Percentiles rank a stretch among this genome's conserved stretches.
Conservation (phyloP, 345 rosid genomes). For the Boechera divaricarpa region DNA sequence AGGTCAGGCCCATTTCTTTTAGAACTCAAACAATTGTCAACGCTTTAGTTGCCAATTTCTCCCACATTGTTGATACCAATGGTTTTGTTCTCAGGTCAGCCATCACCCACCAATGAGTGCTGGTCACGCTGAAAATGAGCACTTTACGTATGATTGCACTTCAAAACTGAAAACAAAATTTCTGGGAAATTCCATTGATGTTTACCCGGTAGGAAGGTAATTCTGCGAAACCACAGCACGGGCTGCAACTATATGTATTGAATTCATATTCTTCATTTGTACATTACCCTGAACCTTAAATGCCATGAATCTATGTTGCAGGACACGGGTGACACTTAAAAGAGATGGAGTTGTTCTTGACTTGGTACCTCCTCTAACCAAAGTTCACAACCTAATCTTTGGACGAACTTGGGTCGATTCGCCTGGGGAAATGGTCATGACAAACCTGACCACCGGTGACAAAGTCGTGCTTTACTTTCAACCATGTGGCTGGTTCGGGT, state of each 20-base stretch:
- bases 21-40: background rate
- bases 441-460: slow-evolving; percentile 76
- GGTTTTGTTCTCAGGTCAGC: slow-evolving; percentile 61
- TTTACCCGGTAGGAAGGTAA: slow-evolving; percentile 85
- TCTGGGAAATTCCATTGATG: slow-evolving; percentile 76
- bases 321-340: slow-evolving; percentile 77
- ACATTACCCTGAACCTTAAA: slow-evolving; percentile 10
- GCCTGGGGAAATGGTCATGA: slow-evolving; percentile 78
- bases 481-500: slow-evolving; percentile 92
- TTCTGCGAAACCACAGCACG: slow-evolving; percentile 1
- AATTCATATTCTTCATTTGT: slow-evolving; percentile 13
- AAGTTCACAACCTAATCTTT: slow-evolving; percentile 77
- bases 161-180: slow-evolving; percentile 86
- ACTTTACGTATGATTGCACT: slow-evolving; percentile 72
- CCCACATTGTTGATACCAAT: slow-evolving; percentile 32
- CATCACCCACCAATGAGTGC: slow-evolving; percentile 92
- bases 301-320: slow-evolving; percentile 42
- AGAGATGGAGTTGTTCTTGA: slow-evolving; percentile 77
- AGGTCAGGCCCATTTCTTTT: slow-evolving; percentile 52
- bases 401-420: slow-evolving; percentile 88
- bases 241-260: background rate
- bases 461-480: slow-evolving; percentile 80
- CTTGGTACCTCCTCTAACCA: slow-evolving; percentile 81
- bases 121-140: slow-evolving; percentile 85
- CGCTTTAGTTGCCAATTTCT: slow-evolving; percentile 15